A percentile compares a stretch with the other conserved stretches of the same genome.
Conservation (phyloP, 2,329 filamentous ascomycete species). For the Leptosphaerulina australis region DNA sequence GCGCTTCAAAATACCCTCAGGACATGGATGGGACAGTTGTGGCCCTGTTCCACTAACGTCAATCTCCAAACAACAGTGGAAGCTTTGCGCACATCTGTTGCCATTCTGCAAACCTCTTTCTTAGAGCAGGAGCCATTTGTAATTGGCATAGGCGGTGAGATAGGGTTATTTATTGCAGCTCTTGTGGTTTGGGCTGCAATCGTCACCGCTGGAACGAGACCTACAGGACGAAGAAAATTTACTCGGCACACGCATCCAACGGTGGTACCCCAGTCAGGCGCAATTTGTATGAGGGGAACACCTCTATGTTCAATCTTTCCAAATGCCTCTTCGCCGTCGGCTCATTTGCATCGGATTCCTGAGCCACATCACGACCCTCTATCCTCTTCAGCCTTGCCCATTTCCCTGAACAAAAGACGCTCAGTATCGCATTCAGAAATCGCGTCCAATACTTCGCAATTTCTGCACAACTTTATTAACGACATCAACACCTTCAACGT, state of each 20-base stretch:
- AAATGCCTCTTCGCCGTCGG: no score
- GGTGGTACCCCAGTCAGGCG: background rate
- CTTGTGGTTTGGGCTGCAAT: slow-evolving; percentile 46
- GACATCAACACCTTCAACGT: slow-evolving; percentile 29
- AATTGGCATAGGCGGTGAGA: slow-evolving; percentile 39
- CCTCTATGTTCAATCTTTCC: background rate
- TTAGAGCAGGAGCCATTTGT: slow-evolving; percentile 26
- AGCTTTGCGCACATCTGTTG: slow-evolving; percentile 26
- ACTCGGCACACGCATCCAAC: background rate
- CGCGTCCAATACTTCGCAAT: slow-evolving; percentile 29
- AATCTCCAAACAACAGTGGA: slow-evolving; percentile 23
- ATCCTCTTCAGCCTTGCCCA: slow-evolving; percentile 11
- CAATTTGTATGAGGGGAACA: background rate
- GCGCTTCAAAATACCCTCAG: slow-evolving; percentile 40
- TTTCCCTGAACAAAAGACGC: background rate
- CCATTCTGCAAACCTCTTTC: slow-evolving; percentile 26
- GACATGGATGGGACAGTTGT: slow-evolving; percentile 46
- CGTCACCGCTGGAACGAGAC: no score
- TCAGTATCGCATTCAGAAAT: slow-evolving; percentile 28
- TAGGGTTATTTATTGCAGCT: slow-evolving; percentile 45
- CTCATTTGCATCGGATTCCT: no score
- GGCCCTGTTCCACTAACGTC: slow-evolving; percentile 20
- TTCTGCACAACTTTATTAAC: slow-evolving; percentile 31
- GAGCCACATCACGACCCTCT: slow-evolving; percentile 3
- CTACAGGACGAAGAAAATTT: no score